Evolutionary conservation across 306 rosid species (phyloP).

Genomic region (Medicago arabica): DNA sequence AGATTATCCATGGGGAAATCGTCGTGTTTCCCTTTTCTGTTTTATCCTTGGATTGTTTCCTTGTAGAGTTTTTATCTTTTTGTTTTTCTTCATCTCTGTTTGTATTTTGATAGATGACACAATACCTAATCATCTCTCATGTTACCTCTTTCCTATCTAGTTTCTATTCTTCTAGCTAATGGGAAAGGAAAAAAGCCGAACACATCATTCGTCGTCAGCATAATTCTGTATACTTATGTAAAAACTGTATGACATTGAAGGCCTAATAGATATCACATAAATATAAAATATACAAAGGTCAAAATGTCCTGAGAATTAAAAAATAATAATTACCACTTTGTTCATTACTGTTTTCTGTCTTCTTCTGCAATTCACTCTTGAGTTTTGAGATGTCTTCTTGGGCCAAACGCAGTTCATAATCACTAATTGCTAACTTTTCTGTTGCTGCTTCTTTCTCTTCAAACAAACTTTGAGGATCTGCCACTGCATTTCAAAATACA

Average conservation of each 20-base stretch:
- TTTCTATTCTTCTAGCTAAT: not conserved
- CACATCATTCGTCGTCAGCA: slow-evolving; percentile 6
- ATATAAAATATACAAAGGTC: slow-evolving; percentile 15
- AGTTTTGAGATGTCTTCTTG: slow-evolving; percentile 82
- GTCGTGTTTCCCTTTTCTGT: slow-evolving; percentile 9
- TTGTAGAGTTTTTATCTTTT: not conserved
- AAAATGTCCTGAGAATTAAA: slow-evolving; percentile 14
- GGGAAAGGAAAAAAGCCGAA: not conserved
- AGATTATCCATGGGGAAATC: slow-evolving; percentile 9
- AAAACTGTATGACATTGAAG: slow-evolving; percentile 24
- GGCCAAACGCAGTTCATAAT: slow-evolving; percentile 91
- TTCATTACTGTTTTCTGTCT: slow-evolving; percentile 51
- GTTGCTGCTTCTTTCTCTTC: slow-evolving; percentile 83
- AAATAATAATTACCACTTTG: slow-evolving; percentile 54
- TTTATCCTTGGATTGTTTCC: slow-evolving; percentile 10
- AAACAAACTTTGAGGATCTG: slow-evolving; percentile 89
- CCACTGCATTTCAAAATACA: slow-evolving; percentile 64
- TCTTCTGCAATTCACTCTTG: slow-evolving; percentile 71
- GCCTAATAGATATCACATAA: slow-evolving; percentile 22
- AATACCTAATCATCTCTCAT: not conserved
- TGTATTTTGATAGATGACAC: slow-evolving; percentile 19
- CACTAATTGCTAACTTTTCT: slow-evolving; percentile 88
- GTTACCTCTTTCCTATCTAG: slow-evolving; percentile 1
- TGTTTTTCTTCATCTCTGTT: slow-evolving; percentile 13
- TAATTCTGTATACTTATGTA: slow-evolving; percentile 23